Base-by-base conservation (phyloP, 805 yeast species). In the Hanseniaspora pseudoguilliermondii region DNA sequence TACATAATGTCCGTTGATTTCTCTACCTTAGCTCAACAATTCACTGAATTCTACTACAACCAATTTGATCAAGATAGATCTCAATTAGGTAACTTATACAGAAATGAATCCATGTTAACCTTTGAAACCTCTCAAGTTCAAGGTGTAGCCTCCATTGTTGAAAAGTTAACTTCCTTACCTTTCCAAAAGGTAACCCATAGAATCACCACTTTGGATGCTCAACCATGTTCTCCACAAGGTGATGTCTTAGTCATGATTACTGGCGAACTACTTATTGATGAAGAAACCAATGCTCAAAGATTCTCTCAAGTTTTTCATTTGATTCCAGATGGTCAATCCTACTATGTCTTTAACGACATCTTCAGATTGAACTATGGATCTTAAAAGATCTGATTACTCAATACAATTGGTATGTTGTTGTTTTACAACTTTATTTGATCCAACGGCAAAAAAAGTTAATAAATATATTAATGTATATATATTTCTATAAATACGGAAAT, bases 191-290 rank as follows among this genome's bases (percentile, higher is more conserved):
- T 93, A 57, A 84, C 80, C 51, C 99, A 93, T 76, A 80, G 95
- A 74, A 84, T 93, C 67, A 83, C 95, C 55, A 91, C 97, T 46
- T 79, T 93, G 67, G 97, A 93, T 66, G 97, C 97, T 47, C 98
- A 93, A 74, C 98, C 98, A 50, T 96, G 95, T 40, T 84, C 95
- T 57, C 87, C 95, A 58, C 80, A 75, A 64, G 91, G 93, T 60
- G 97, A 91, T 68, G 95, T 93, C 56, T 77, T 93, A 64, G 97
- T 91, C 54, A 84, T 93, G 93, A 97, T 93, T 64, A 93, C 98
- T 55, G 98, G 98, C 60, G 96, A 87, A 71, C 79, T 93, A 62
- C 73, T 89, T 64, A 73, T 76, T 60, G 98, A 93, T 69, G 97
- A 91, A 60, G 97, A 93, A 75, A 86, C 83, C 69, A 89, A 88